Conservation (phyloP, 1,139 yeast genomes). For the Candida freyschussii region DNA sequence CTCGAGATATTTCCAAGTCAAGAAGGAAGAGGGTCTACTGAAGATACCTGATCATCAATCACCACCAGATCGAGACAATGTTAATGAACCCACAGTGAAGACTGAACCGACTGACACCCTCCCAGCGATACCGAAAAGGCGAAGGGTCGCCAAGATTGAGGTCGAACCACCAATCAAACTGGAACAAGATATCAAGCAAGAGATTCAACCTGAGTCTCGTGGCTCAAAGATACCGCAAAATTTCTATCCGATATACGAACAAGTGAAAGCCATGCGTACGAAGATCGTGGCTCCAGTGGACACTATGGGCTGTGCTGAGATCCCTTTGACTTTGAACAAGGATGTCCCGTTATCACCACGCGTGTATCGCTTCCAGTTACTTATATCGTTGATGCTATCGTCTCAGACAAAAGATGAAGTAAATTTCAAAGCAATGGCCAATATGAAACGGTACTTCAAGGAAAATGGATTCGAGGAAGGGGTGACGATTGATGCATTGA, state of each 20-base stretch:
- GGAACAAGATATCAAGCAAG: conserved; percentile 2
- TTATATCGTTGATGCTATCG: conserved; percentile 79
- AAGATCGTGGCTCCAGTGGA: conserved; percentile 77
- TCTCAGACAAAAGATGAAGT: conserved; percentile 92
- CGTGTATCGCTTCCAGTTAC: conserved; percentile 63
- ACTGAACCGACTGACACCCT: conserved; percentile 4
- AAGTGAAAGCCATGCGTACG: conserved; percentile 61
- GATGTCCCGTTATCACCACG: conserved; percentile 34
- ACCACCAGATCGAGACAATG: too few species aligned
- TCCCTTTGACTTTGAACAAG: conserved; percentile 46
- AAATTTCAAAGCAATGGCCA: conserved; percentile 67
- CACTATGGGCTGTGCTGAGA: conserved; percentile 77
- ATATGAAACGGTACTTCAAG: conserved; percentile 45
- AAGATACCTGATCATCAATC: too few species aligned
- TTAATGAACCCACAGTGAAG: conserved; percentile 4
- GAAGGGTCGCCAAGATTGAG: conserved; percentile 3
- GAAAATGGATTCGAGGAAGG: conserved; percentile 36
- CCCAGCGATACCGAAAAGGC: neutral
- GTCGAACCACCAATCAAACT: conserved; percentile 4
- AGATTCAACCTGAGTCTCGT: conserved; percentile 3
- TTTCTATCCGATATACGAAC: conserved; percentile 54
- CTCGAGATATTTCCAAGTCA: conserved; percentile 3
- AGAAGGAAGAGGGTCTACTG: neutral
- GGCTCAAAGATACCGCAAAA: conserved; percentile 40
- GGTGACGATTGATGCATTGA: conserved; percentile 39